phyloP scores from a whole-genome alignment of 805 yeast species.

The Diddensiella caesifluorescens region DNA sequence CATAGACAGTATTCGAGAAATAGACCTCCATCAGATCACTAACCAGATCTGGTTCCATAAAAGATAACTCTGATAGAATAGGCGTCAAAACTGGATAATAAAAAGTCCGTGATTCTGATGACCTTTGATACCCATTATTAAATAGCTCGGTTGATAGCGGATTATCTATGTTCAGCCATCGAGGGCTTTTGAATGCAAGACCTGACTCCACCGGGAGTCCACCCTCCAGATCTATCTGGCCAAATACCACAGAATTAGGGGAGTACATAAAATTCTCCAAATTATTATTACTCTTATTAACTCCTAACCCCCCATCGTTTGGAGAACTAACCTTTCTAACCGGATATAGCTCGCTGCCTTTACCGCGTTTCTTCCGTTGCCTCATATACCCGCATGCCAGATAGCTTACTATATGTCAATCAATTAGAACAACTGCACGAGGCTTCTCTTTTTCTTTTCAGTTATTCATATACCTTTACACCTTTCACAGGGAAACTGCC shows the following conservation, averaged over 20 bases:
- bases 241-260: not conserved
- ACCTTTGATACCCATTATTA: not conserved
- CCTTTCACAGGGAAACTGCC: conserved; percentile 1
- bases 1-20: conserved; percentile 26
- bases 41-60: conserved; percentile 21
- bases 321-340: not conserved
- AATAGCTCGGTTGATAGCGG: conserved; percentile 9
- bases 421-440: not conserved
- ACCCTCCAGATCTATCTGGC: not conserved
- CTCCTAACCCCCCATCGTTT: too few species aligned
- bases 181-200: conserved; percentile 7
- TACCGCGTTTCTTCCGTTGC: conserved; percentile 4
- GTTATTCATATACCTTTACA: conserved; percentile 4
- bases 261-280: not conserved
- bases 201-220: not conserved
- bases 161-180: conserved; percentile 12
- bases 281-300: too few species aligned
- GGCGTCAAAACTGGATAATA: conserved; percentile 19
- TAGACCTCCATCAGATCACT: conserved; percentile 26
- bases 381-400: conserved; percentile 1
- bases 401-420: not conserved
- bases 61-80: conserved; percentile 14
- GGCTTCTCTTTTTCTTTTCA: not conserved
- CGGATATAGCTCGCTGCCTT: conserved; percentile 8
- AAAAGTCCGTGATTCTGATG: not conserved